These are phyloP conservation scores for Heimioporus sp. DNA, from an alignment of 768 basidiomycete species.

Conservation along the genomic window DNA sequence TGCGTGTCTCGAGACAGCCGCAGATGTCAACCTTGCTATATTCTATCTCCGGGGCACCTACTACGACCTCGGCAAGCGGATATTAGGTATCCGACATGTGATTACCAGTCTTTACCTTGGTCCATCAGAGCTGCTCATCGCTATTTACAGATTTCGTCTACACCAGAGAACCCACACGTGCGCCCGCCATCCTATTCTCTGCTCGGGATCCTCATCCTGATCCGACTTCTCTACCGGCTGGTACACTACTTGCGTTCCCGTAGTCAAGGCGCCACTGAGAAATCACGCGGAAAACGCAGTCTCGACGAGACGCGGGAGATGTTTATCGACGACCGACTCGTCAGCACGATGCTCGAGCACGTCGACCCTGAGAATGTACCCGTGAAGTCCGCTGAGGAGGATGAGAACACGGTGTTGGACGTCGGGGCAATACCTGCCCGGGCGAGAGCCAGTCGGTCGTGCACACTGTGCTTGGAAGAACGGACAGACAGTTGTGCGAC, in stretches of 20 bases:
- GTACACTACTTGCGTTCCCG: conserved; percentile 41
- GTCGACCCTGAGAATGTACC: conserved; percentile 52
- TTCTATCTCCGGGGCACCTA: conserved; percentile 84
- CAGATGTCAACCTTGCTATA: conserved; percentile 74
- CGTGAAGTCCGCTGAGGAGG: conserved; percentile 62
- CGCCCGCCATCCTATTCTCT: conserved; percentile 86
- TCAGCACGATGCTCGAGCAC: conserved; percentile 53
- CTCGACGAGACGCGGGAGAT: conserved; percentile 35
- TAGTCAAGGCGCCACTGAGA: conserved; percentile 19
- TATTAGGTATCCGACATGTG: conserved; percentile 71
- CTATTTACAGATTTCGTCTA: conserved; percentile 63
- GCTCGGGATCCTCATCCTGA: conserved; percentile 68
- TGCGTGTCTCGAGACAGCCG: conserved; percentile 48
- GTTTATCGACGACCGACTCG: conserved; percentile 57
- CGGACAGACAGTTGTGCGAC: conserved; percentile 79
- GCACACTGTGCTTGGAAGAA: conserved; percentile 84
- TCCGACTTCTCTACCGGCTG: conserved; percentile 65
- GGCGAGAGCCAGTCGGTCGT: conserved; percentile 60
- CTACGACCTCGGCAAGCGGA: conserved; percentile 66
- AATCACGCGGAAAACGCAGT: conserved; percentile 36
- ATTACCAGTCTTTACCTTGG: conserved; percentile 11
- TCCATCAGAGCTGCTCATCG: neutral
- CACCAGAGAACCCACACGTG: conserved; percentile 65
- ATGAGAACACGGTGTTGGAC: conserved; percentile 65
- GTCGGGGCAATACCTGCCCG: conserved; percentile 51